Evolutionary conservation across 257 asterid species (phyloP).

Genomic region (Penstemon barbatus): DNA sequence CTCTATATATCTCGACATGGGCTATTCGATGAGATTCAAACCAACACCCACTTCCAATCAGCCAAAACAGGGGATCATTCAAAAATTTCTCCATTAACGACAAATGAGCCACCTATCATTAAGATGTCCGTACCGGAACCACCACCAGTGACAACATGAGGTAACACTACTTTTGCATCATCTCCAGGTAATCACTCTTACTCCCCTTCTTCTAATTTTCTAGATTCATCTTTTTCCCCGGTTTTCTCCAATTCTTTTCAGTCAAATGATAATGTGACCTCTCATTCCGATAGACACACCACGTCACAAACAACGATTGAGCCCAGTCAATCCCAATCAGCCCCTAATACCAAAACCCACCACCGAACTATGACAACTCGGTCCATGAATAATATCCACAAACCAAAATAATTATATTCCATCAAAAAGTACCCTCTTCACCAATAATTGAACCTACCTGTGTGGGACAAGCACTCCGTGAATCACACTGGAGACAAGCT

Average conservation of each 20-base stretch:
- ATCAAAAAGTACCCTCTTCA: too few relatives aligned
- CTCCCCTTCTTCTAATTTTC: neutral
- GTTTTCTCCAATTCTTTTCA: neutral
- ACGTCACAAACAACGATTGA: too few relatives aligned
- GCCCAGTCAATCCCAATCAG: too few relatives aligned
- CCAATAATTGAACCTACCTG: neutral
- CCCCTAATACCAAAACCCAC: neutral
- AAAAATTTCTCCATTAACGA: too few relatives aligned
- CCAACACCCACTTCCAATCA: neutral
- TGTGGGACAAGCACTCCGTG: neutral
- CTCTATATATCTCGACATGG: slow-evolving; percentile 19
- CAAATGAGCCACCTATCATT: neutral
- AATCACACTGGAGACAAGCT: slow-evolving; percentile 1
- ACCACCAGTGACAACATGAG: neutral
- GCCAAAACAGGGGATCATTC: neutral
- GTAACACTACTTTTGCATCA: neutral
- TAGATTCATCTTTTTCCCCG: neutral
- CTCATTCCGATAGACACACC: neutral
- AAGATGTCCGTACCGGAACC: neutral
- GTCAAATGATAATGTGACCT: neutral
- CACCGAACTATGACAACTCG: neutral
- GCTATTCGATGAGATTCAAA: neutral
- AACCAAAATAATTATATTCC: neutral
- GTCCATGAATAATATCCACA: neutral
- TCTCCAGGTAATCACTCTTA: neutral